These are phyloP conservation scores for Hansenula sp. DNA, from an alignment of 1,139 yeast genomes.

Conservation along the genomic window DNA sequence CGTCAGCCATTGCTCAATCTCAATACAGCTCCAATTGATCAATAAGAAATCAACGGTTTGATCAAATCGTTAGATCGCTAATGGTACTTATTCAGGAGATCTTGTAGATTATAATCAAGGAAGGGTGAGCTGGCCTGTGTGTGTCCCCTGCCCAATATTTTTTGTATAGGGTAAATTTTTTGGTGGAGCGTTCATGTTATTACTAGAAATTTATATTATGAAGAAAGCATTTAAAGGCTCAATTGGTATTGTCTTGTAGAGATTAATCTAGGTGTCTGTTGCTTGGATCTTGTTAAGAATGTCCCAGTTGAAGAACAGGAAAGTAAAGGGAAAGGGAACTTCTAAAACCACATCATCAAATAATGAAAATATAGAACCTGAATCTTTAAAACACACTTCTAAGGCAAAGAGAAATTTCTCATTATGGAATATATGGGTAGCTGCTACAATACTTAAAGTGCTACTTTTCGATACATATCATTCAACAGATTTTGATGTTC, in stretches of 20 bases:
- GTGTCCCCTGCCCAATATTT: not conserved
- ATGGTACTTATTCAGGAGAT: not conserved
- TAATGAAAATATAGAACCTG: not conserved
- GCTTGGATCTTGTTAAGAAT: not conserved
- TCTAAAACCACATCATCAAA: not conserved
- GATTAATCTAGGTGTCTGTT: not conserved
- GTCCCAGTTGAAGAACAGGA: not conserved
- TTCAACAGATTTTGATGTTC: constrained; percentile 96
- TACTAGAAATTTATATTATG: too few species aligned
- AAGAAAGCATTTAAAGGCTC: not conserved
- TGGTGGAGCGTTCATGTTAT: not conserved
- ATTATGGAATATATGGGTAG: constrained; percentile 63
- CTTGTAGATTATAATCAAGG: not conserved
- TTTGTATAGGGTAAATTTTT: not conserved
- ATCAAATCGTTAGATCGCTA: too few species aligned
- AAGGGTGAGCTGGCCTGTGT: constrained; percentile 1
- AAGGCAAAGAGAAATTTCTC: constrained; percentile 34
- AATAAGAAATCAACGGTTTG: too few species aligned
- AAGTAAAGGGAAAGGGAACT: not conserved
- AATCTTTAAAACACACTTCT: too few species aligned
- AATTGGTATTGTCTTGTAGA: not conserved
- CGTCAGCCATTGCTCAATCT: constrained; percentile 16
- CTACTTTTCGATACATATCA: constrained; percentile 48
- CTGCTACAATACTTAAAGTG: constrained; percentile 51
- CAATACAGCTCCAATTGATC: too few species aligned